These are phyloP conservation scores for Termitomyces sp. DNA, from an alignment of 768 basidiomycete species.

Conservation along the genomic window DNA sequence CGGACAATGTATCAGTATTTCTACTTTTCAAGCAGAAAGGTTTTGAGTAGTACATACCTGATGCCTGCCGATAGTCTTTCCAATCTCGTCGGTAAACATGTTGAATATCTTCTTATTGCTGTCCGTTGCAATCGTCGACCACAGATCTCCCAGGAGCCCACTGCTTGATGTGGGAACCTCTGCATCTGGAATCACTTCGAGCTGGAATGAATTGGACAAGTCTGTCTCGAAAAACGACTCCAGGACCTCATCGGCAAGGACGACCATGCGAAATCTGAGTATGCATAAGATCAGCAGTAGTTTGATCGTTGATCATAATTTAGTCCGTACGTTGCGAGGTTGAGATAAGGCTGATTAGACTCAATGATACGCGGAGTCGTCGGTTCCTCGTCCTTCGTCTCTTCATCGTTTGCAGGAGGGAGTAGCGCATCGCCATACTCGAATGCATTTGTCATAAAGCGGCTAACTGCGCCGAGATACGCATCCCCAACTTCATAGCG, in stretches of 20 bases:
- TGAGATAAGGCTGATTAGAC: conserved; percentile 87
- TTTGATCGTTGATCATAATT: neutral
- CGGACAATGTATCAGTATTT: neutral
- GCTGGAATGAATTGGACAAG: conserved; percentile 80
- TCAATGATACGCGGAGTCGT: conserved; percentile 44
- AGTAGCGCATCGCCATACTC: conserved; percentile 96
- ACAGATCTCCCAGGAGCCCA: conserved; percentile 75
- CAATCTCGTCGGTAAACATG: conserved; percentile 89
- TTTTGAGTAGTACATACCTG: conserved; percentile 40
- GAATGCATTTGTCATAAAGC: conserved; percentile 97
- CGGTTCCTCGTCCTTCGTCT: conserved; percentile 19
- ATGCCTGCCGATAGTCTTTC: conserved; percentile 91
- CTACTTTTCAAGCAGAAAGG: neutral
- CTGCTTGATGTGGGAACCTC: conserved; percentile 56
- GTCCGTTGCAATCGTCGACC: conserved; percentile 86
- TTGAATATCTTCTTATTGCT: conserved; percentile 94
- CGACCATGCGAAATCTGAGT: conserved; percentile 95
- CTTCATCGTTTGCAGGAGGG: conserved; percentile 34
- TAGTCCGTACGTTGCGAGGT: conserved; percentile 69
- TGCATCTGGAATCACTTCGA: conserved; percentile 65
- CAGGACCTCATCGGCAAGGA: conserved; percentile 92
- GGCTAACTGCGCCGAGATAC: conserved; percentile 92
- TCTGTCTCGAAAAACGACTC: conserved; percentile 97
- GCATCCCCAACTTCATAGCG: conserved; percentile 95
- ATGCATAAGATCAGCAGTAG: neutral